Evolutionary conservation across 441 rosid genomes (phyloP).

Genomic region (Populus hybrid): DNA sequence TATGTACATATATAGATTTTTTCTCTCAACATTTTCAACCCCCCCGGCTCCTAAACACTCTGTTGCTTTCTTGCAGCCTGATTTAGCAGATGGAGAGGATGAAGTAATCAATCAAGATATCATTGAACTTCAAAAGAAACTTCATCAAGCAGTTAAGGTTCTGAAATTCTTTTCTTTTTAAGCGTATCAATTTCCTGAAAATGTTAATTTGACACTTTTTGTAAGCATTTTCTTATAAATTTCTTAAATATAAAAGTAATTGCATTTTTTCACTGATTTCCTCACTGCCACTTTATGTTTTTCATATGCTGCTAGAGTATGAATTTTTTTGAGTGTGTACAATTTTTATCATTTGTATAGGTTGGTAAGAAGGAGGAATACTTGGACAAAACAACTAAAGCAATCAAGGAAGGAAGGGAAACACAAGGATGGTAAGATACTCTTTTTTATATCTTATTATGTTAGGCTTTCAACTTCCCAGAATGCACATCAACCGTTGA

Average conservation of each 20-base stretch:
- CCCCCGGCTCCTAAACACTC: background rate
- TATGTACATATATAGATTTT: background rate
- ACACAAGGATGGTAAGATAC: slow-evolving; percentile 36
- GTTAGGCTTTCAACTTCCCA: background rate
- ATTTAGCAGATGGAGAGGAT: slow-evolving; percentile 58
- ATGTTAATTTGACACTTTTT: background rate
- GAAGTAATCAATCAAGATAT: slow-evolving; percentile 43
- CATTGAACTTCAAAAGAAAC: slow-evolving; percentile 38
- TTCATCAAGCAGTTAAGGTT: slow-evolving; percentile 39
- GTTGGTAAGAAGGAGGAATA: slow-evolving; percentile 36
- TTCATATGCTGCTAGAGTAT: background rate
- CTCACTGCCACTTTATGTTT: background rate
- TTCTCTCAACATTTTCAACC: background rate
- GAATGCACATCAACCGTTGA: background rate
- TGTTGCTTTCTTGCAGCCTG: slow-evolving; percentile 47
- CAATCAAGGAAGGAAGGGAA: slow-evolving; percentile 31
- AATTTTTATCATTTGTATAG: slow-evolving; percentile 22
- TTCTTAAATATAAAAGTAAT: background rate
- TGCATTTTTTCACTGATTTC: background rate
- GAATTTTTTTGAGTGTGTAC: background rate
- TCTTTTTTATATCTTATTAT: slow-evolving; percentile 5
- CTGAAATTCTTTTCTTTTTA: background rate
- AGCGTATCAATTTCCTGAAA: background rate
- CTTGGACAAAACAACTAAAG: slow-evolving; percentile 33
- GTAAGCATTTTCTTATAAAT: background rate